Evolutionary conservation across 2,329 filamentous ascomycete species (phyloP), one percentile per base, ranked within the genome.

Genomic region (Fusarium verrucosum): DNA sequence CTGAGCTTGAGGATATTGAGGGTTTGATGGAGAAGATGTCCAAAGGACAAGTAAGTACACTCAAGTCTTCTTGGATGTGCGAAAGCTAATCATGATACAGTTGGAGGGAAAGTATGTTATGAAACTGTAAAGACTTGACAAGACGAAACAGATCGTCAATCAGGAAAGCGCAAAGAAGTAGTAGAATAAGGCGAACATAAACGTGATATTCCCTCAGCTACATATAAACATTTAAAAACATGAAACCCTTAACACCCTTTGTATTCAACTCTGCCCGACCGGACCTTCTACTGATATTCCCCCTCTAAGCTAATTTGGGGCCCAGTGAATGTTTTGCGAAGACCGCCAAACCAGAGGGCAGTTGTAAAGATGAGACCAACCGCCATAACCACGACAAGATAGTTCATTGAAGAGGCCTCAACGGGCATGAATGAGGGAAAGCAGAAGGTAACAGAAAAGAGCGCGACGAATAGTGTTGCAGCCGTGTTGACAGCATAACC

Each of bases 371-470:
- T 5, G 2, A 71, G 38, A 1, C 68, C 69, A 5, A 68, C 58
- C 5, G 66, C 66, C 63, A 72, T 69, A 1, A 72, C 70, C 1
- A 72, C 69, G 16, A 70, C 59, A 5, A 72, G 32, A 25, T 72
- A 72, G 44, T 72, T 72, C 70, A 72, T 72, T 0, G 70, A 71
- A 11, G 50, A 51, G 1, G 59, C 28, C 0, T 55, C 51, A 1
- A 71, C 54, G 0, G 69, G 69, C 51, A 66, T 66, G 4, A 61
- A 65, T 1, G 60, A 32, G 0, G 70, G 70, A 5, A 71, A 72
- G 25, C 69, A 72, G 10, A 72, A 71, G 10, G 53, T 69, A 10
- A 72, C 36, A 16, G 70, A 69, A 26, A 70, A 72, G 26, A 72
- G 58, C 7, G 54, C 28, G 1, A 66, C 68, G 32, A 71, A 72